Evolutionary conservation across 108 stramenopile species (phyloP).

Genomic region (Skeletonema marinoi): DNA sequence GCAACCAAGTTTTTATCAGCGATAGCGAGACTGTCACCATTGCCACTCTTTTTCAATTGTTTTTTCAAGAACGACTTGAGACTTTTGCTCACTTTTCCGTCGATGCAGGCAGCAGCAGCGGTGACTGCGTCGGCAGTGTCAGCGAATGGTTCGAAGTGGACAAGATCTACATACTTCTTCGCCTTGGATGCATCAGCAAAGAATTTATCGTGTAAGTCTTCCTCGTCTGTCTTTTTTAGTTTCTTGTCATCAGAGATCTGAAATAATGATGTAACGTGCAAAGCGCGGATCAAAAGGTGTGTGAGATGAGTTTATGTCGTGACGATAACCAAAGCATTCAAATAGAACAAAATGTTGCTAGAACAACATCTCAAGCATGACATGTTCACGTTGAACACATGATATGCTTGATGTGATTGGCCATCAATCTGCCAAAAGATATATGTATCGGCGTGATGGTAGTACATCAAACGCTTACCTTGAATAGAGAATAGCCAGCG

Average conservation of each 20-base stretch:
- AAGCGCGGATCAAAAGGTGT: not conserved
- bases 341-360: not conserved
- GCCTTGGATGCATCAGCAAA: constrained; percentile 85
- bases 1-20: constrained; percentile 90
- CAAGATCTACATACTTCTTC: constrained; percentile 75
- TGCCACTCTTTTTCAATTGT: constrained; percentile 88
- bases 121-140: constrained; percentile 98
- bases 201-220: constrained; percentile 87
- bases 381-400: not conserved
- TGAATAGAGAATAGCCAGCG: constrained; percentile 98
- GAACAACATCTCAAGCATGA: not conserved
- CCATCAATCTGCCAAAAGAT: not conserved
- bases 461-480: constrained; percentile 68
- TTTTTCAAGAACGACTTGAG: constrained; percentile 98
- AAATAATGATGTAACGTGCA: not conserved
- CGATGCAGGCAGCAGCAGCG: constrained; percentile 93
- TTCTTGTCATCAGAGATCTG: constrained; percentile 85
- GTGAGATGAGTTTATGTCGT: not conserved
- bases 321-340: not conserved
- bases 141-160: constrained; percentile 95
- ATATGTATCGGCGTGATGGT: not conserved
- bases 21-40: constrained; percentile 89
- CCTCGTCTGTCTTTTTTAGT: constrained; percentile 80
- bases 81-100: constrained; percentile 91
- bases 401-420: not conserved